phyloP scores from a whole-genome alignment of 139 green algal species.

The Axilococcus clingmanii region DNA sequence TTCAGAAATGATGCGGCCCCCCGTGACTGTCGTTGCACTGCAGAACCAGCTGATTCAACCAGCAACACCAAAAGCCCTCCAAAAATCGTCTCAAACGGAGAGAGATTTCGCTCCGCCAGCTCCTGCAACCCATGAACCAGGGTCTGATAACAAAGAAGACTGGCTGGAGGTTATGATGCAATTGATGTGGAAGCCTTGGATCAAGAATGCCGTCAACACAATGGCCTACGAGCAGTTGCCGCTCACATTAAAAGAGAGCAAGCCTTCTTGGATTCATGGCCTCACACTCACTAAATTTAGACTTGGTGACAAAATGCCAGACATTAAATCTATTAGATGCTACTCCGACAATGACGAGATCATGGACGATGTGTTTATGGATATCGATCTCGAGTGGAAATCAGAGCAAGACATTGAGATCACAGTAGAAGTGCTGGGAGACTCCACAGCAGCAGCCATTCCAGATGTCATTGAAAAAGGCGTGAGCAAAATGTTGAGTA shows the following conservation, averaged over 20 bases:
- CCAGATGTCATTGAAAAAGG: not conserved
- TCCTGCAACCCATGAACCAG: too few relatives aligned
- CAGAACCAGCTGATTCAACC: too few relatives aligned
- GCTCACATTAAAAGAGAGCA: not conserved
- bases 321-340: not conserved
- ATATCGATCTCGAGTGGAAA: slow-evolving; percentile 1
- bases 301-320: not conserved
- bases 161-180: too few relatives aligned
- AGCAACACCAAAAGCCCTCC: too few relatives aligned
- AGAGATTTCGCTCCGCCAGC: too few relatives aligned
- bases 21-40: too few relatives aligned
- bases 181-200: too few relatives aligned
- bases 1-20: too few relatives aligned
- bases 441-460: not conserved
- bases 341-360: not conserved
- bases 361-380: slow-evolving; percentile 1
- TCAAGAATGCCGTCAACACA: too few relatives aligned
- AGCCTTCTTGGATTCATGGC: slow-evolving; percentile 3
- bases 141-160: too few relatives aligned
- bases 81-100: too few relatives aligned
- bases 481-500: not conserved
- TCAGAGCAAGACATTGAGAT: not conserved
- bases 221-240: too few relatives aligned
- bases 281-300: not conserved
- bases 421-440: not conserved